Evolutionary conservation across 495 filamentous ascomycete genomes (phyloP), one percentile per base, ranked within the genome.

Genomic region (Recurvomyces mirabilis): DNA sequence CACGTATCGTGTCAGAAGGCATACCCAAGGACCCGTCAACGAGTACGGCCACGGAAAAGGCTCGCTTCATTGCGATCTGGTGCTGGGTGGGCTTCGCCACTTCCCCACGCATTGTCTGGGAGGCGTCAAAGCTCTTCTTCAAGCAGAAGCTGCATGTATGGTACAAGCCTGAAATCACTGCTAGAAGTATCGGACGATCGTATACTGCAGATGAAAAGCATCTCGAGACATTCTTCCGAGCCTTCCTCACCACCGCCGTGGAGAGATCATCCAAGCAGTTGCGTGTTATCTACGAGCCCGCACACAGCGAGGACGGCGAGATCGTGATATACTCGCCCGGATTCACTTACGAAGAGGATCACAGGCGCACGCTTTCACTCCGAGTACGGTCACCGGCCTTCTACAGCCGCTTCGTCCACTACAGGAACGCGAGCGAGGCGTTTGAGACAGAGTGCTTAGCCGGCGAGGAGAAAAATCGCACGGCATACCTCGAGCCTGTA

Each of bases 81-180:
- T 72, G 69, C 62, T 81, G 75, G 76, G 70, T 77, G 14, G 73
- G 76, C 3, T 63, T 83, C 12, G 60, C 71, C 5, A 79, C 79
- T 0, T 74, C 77, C 43, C 76, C 77, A 5, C 62, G 78, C 23
- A 82, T 80, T 31, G 52, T 77, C 6, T 65, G 62, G 45, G 65
- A 82, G 60, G 78, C 78, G 4, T 58, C 41, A 1, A 61, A 57
- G 21, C 61, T 82, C 9, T 78, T 72, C 49, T 72, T 76, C 48
- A 33, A 43, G 9, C 61, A 64, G 39, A 69, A 64, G 30, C 58
- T 82, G 14, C 69, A 72, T 33, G 69, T 79, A 5, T 79, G 71
- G 67, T 72, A 63, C 45, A 55, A 67, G 23, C 78, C 77, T 0
- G 76, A 78, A 52, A 70, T 77, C 0, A 57, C 70, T 13, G 60